phyloP scores from a whole-genome alignment of 805 yeast genomes.

The Candida adriatica region DNA sequence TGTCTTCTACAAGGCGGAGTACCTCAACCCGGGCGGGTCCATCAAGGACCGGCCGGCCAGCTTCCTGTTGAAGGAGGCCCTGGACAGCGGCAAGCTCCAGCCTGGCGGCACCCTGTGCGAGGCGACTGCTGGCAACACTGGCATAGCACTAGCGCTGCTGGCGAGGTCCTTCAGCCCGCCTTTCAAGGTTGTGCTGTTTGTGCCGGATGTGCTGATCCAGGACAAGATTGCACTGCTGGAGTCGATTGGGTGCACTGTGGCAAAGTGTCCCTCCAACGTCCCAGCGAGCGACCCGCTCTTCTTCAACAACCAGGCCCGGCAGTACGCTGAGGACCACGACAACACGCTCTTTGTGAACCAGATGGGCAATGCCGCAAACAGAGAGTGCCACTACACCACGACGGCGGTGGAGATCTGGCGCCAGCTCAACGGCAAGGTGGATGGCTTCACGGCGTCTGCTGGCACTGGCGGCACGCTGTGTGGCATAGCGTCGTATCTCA shows the following conservation, averaged over 20 bases:
- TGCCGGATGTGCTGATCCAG: constrained; percentile 69
- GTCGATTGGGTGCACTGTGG: constrained; percentile 53
- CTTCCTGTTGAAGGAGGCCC: constrained; percentile 57
- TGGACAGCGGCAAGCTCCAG: constrained; percentile 22
- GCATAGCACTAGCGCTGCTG: constrained; percentile 72
- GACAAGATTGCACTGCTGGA: constrained; percentile 59
- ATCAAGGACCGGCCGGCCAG: constrained; percentile 80
- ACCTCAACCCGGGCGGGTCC: constrained; percentile 74
- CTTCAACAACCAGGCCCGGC: constrained; percentile 19
- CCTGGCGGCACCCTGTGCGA: constrained; percentile 56
- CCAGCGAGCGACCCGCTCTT: constrained; percentile 44
- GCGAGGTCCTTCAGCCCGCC: constrained; percentile 29
- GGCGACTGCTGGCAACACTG: constrained; percentile 85
- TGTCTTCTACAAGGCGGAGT: constrained; percentile 67
- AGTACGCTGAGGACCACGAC: constrained; percentile 29
- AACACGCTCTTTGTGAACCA: constrained; percentile 74
- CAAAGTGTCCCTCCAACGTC: constrained; percentile 61
- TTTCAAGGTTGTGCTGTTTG: constrained; percentile 58
- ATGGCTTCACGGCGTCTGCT: constrained; percentile 65
- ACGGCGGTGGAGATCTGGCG: constrained; percentile 77
- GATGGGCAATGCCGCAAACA: constrained; percentile 71
- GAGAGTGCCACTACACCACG: constrained; percentile 59
- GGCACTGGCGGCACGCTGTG: constrained; percentile 85
- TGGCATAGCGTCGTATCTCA: constrained; percentile 63
- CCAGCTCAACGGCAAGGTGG: constrained; percentile 46